These are phyloP conservation scores for Monosporascus sp. DNA, from an alignment of 2,329 filamentous ascomycete species.

Conservation along the genomic window DNA sequence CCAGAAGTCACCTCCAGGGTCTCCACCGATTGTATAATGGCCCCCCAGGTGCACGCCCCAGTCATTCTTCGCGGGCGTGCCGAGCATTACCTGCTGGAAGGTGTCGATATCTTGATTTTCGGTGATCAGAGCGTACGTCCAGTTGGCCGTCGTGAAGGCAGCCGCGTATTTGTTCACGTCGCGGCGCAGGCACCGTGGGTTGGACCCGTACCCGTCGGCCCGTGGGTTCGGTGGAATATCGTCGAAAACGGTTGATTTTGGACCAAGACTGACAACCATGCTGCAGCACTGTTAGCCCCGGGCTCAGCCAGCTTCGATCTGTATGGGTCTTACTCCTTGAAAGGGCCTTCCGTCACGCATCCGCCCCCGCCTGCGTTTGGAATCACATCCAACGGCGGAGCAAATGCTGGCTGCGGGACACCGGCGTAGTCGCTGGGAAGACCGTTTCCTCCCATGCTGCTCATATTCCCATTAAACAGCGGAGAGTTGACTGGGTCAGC, in stretches of 20 bases:
- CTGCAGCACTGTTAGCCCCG: constrained; percentile 15
- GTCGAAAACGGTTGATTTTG: constrained; percentile 20
- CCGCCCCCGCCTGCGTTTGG: constrained; percentile 32
- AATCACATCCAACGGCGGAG: constrained; percentile 7
- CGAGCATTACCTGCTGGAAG: constrained; percentile 33
- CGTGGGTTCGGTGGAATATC: constrained; percentile 18
- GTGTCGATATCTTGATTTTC: constrained; percentile 22
- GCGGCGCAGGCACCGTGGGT: constrained; percentile 41
- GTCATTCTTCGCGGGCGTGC: constrained; percentile 6
- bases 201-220: constrained; percentile 32
- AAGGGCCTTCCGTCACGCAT: constrained; percentile 45
- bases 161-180: constrained; percentile 32
- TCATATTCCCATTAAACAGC: constrained; percentile 48
- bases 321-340: constrained; percentile 35
- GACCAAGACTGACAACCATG: constrained; percentile 33
- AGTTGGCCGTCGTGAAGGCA: constrained; percentile 1
- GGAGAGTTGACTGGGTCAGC: constrained; percentile 43
- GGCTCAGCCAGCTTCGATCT: not conserved
- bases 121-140: constrained; percentile 22
- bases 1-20: constrained; percentile 29
- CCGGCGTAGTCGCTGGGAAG: constrained; percentile 4
- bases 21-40: constrained; percentile 34
- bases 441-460: constrained; percentile 45
- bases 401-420: not conserved
- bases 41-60: constrained; percentile 33